A percentile compares a stretch with the other conserved stretches of the same genome.
Conservation (phyloP, 1,139 yeast genomes). For the Nakaseomyces delphensis region DNA sequence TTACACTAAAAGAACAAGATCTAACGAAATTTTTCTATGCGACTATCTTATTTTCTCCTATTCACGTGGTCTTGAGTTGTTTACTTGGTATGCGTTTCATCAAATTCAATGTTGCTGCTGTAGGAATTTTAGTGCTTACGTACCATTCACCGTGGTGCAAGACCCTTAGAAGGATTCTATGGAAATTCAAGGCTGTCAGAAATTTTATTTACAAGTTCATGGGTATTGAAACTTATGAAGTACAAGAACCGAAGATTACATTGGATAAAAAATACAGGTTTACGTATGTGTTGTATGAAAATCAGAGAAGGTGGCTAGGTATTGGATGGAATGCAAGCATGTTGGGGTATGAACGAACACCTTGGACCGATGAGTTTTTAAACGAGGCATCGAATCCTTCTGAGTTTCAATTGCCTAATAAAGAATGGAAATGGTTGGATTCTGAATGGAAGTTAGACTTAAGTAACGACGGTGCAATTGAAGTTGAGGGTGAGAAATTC, state of each 20-base stretch:
- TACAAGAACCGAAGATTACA: constrained; percentile 44
- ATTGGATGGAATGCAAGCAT: constrained; percentile 95
- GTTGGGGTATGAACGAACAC: constrained; percentile 83
- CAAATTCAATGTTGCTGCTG: neutral
- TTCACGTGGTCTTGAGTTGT: constrained; percentile 47
- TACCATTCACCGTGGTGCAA: constrained; percentile 82
- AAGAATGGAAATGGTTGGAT: constrained; percentile 94
- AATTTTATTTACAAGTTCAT: constrained; percentile 70
- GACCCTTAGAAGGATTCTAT: constrained; percentile 68
- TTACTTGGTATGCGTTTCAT: constrained; percentile 1
- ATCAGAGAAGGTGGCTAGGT: constrained; percentile 95
- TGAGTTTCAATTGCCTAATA: constrained; percentile 71
- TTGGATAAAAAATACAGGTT: constrained; percentile 38
- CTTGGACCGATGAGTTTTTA: constrained; percentile 95
- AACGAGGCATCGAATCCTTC: constrained; percentile 81
- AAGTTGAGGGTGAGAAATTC: constrained; percentile 54
- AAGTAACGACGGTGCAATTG: constrained; percentile 81
- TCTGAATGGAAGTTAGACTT: constrained; percentile 85
- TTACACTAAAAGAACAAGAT: constrained; percentile 68
- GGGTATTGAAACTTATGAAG: constrained; percentile 35
- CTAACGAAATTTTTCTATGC: constrained; percentile 73
- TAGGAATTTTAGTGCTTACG: constrained; percentile 59
- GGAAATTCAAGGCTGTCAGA: constrained; percentile 73
- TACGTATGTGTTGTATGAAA: constrained; percentile 90
- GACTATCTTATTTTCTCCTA: constrained; percentile 75